These are phyloP conservation scores for Rugonectria rugulosa DNA, from an alignment of 2,329 filamentous ascomycete species.

Conservation along the genomic window DNA sequence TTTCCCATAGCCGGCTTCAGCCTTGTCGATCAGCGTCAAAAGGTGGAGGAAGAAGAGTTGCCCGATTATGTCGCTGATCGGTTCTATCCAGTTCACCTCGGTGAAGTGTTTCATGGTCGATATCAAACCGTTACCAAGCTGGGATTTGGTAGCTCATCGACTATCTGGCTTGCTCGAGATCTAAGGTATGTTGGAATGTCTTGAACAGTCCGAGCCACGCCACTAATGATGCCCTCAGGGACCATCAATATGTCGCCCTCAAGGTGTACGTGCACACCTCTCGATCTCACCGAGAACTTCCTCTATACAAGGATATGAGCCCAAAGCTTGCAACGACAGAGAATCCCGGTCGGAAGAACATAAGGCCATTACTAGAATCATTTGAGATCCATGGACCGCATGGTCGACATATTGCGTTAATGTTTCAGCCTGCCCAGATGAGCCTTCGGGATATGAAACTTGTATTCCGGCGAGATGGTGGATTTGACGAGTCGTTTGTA, in stretches of 20 bases:
- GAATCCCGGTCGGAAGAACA: slow-evolving; percentile 17
- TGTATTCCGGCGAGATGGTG: slow-evolving; percentile 33
- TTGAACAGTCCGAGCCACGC: neutral
- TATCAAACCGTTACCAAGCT: slow-evolving; percentile 51
- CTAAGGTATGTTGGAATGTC: neutral
- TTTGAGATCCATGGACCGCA: slow-evolving; percentile 31
- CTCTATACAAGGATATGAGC: slow-evolving; percentile 12
- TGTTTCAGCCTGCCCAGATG: slow-evolving; percentile 39
- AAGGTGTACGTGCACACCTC: slow-evolving; percentile 42
- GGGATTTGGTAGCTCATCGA: slow-evolving; percentile 51
- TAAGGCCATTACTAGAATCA: slow-evolving; percentile 28
- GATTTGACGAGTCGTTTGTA: slow-evolving; percentile 39
- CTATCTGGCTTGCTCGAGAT: slow-evolving; percentile 51
- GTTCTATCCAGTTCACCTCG: slow-evolving; percentile 49
- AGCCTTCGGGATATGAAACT: slow-evolving; percentile 43
- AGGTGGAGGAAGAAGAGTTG: slow-evolving; percentile 48
- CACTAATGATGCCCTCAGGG: slow-evolving; percentile 9
- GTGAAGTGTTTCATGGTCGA: slow-evolving; percentile 45
- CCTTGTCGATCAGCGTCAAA: neutral
- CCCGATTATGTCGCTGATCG: slow-evolving; percentile 43
- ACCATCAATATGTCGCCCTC: slow-evolving; percentile 40
- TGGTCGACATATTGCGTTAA: slow-evolving; percentile 31
- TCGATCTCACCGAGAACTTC: slow-evolving; percentile 32
- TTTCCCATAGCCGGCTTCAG: neutral
- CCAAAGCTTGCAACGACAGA: neutral